These are phyloP conservation scores for Saccharomyces eubayanus DNA, from an alignment of 805 yeast genomes.

Conservation along the genomic window DNA sequence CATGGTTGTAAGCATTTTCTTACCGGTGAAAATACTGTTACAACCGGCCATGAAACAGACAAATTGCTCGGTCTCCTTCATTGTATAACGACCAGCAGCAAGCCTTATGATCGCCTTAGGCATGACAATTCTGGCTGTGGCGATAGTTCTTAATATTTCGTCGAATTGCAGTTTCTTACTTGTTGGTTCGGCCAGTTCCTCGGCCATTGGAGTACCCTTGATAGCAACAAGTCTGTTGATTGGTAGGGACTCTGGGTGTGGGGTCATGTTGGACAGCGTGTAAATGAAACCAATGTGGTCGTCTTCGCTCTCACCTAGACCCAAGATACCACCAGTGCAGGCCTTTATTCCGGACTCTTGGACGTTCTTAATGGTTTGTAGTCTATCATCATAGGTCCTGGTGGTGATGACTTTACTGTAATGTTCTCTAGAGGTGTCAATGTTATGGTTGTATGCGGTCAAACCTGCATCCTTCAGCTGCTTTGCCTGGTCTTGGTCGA, in stretches of 20 bases:
- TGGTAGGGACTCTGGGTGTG: conserved; percentile 80
- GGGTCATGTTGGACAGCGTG: conserved; percentile 57
- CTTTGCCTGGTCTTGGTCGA: conserved; percentile 53
- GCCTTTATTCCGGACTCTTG: conserved; percentile 56
- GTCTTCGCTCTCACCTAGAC: conserved; percentile 64
- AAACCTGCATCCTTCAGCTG: conserved; percentile 58
- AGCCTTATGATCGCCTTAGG: conserved; percentile 62
- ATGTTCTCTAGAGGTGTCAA: conserved; percentile 72
- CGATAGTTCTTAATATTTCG: conserved; percentile 56
- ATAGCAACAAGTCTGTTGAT: conserved; percentile 72
- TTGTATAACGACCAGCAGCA: conserved; percentile 76
- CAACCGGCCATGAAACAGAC: conserved; percentile 71
- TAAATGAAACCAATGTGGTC: conserved; percentile 63
- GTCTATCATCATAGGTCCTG: conserved; percentile 62
- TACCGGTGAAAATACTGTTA: conserved; percentile 76
- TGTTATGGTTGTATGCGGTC: conserved; percentile 75
- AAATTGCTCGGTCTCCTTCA: conserved; percentile 70
- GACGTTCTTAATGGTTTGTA: conserved; percentile 57
- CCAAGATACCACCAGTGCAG: conserved; percentile 75
- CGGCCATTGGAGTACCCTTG: conserved; percentile 68
- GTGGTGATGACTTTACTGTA: conserved; percentile 67
- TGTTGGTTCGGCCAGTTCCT: conserved; percentile 38
- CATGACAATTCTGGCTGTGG: conserved; percentile 70
- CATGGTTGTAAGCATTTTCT: conserved; percentile 72
- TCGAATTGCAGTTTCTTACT: conserved; percentile 47